phyloP scores from a whole-genome alignment of 2,329 filamentous ascomycete genomes.

The Incumbomyces lentus region DNA sequence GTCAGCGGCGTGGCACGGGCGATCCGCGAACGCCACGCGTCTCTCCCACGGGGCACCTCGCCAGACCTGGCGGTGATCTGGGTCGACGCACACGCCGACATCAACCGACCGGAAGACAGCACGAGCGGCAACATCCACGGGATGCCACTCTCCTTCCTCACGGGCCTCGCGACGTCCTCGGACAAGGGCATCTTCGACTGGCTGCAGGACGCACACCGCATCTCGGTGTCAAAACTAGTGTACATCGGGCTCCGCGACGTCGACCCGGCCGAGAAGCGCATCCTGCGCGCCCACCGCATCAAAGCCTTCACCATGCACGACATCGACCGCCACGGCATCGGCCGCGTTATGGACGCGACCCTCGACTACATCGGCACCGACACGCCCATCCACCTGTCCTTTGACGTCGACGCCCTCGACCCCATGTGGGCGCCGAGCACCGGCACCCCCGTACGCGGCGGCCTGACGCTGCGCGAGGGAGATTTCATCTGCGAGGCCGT shows the following conservation, averaged over 20 bases:
- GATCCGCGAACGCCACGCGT: constrained; percentile 57
- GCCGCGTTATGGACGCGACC: constrained; percentile 96
- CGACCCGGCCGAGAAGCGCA: constrained; percentile 85
- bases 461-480: constrained; percentile 84
- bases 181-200: constrained; percentile 78
- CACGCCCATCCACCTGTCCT: constrained; percentile 92
- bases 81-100: constrained; percentile 97
- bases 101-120: constrained; percentile 88
- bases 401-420: constrained; percentile 93
- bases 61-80: constrained; percentile 85
- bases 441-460: constrained; percentile 86
- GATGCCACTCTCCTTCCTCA: constrained; percentile 91
- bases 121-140: constrained; percentile 92
- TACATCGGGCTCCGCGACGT: constrained; percentile 95
- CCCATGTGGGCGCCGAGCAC: constrained; percentile 95
- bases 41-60: constrained; percentile 43
- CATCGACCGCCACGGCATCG: constrained; percentile 90
- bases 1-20: constrained; percentile 81
- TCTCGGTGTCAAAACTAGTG: constrained; percentile 74
- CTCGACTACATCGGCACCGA: constrained; percentile 87
- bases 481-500: constrained; percentile 92
- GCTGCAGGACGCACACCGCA: constrained; percentile 51
- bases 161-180: constrained; percentile 69
- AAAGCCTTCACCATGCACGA: constrained; percentile 99
- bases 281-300: constrained; percentile 78